Conservation (phyloP, 2,329 filamentous ascomycete species). For the Mycosphaerella sp. region DNA sequence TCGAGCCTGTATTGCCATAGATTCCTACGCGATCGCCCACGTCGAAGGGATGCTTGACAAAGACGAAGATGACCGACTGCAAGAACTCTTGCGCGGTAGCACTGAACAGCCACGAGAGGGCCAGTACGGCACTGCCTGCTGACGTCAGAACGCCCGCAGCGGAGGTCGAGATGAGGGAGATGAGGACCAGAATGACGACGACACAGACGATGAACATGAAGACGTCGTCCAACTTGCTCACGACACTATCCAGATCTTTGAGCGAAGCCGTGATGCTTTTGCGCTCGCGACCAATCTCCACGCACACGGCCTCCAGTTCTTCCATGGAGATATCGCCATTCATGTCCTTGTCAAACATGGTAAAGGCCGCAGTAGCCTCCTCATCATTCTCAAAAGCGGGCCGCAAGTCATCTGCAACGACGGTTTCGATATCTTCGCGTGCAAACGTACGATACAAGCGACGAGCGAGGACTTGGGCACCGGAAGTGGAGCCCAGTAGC, state of each 20-base stretch:
- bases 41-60: constrained; percentile 95
- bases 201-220: constrained; percentile 80
- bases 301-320: constrained; percentile 85
- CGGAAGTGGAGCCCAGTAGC: constrained; percentile 63
- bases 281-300: constrained; percentile 88
- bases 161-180: constrained; percentile 82
- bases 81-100: constrained; percentile 91
- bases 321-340: constrained; percentile 96
- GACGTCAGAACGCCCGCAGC: constrained; percentile 89
- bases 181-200: constrained; percentile 76
- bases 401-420: constrained; percentile 70
- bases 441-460: constrained; percentile 83
- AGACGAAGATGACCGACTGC: constrained; percentile 90
- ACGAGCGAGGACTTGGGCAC: constrained; percentile 77
- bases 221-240: constrained; percentile 80
- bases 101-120: constrained; percentile 86
- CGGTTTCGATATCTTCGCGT: constrained; percentile 65
- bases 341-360: constrained; percentile 92
- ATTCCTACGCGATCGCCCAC: constrained; percentile 89
- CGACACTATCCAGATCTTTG: constrained; percentile 91
- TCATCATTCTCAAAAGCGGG: constrained; percentile 73
- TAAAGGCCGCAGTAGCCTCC: constrained; percentile 81
- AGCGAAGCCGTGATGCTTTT: constrained; percentile 92
- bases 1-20: constrained; percentile 80
- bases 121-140: constrained; percentile 78